phyloP scores from a whole-genome alignment of 495 filamentous ascomycete species.

The Penicillium taxi region DNA sequence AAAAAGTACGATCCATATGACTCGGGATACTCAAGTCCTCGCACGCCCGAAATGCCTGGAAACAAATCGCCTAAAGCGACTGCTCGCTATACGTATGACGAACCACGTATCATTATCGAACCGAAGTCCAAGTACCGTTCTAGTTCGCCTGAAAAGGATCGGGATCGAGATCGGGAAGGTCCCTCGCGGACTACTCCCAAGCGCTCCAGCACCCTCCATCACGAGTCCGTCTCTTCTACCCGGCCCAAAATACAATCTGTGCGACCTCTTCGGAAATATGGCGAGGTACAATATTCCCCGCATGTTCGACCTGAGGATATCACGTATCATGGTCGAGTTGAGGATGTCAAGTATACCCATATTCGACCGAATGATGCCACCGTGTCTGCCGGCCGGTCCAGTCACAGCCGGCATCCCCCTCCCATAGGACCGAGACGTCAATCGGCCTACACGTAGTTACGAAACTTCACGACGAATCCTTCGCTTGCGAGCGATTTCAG shows the following conservation, averaged over 20 bases:
- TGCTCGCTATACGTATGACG: slow-evolving; percentile 30
- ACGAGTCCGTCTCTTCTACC: slow-evolving; percentile 6
- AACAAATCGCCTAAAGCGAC: slow-evolving; percentile 24
- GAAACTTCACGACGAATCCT: too few species aligned
- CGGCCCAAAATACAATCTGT: slow-evolving; percentile 14
- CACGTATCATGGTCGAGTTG: slow-evolving; percentile 11
- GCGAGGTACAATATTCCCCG: slow-evolving; percentile 15
- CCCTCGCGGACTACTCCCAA: slow-evolving; percentile 8
- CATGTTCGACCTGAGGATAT: slow-evolving; percentile 9
- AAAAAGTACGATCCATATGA: slow-evolving; percentile 36
- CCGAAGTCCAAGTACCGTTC: slow-evolving; percentile 20
- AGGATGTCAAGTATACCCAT: slow-evolving; percentile 15
- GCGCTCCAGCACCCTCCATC: slow-evolving; percentile 14
- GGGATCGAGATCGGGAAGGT: slow-evolving; percentile 7
- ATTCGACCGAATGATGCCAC: slow-evolving; percentile 12
- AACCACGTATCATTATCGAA: slow-evolving; percentile 28
- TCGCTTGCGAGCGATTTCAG: too few species aligned
- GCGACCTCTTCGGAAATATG: slow-evolving; percentile 10
- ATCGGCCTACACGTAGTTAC: slow-evolving; percentile 20
- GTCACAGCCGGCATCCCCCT: slow-evolving; percentile 12
- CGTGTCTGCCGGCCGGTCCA: slow-evolving; percentile 8
- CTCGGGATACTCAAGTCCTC: slow-evolving; percentile 41
- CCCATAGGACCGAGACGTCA: slow-evolving; percentile 19
- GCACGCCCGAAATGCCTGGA: slow-evolving; percentile 29
- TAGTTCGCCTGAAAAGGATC: slow-evolving; percentile 15